Evolutionary conservation across 371 early-diverging fungal species (phyloP).

Genomic region (Saksenaea oblongispora): DNA sequence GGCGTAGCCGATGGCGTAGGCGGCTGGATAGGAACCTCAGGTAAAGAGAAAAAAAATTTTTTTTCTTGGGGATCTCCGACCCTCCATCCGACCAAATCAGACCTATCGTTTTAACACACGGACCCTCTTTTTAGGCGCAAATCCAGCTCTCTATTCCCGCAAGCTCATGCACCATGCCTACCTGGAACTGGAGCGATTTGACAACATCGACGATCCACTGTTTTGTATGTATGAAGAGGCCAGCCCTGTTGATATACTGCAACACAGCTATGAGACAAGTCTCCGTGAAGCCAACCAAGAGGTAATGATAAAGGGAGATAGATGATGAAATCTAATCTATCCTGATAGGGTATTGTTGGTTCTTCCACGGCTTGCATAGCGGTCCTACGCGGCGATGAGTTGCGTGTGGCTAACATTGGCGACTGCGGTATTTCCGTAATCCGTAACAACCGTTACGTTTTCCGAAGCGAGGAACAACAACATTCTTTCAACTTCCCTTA

Average conservation of each 20-base stretch:
- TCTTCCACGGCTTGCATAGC: constrained; percentile 89
- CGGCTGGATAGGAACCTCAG: constrained; percentile 63
- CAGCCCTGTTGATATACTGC: constrained; percentile 73
- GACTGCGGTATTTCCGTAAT: constrained; percentile 89
- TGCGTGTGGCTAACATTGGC: constrained; percentile 89
- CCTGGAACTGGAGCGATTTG: constrained; percentile 73
- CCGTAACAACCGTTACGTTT: constrained; percentile 79
- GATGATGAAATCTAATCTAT: not conserved
- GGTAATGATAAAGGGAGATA: constrained; percentile 37
- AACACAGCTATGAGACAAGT: constrained; percentile 70
- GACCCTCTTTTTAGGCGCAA: constrained; percentile 56
- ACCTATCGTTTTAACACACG: not conserved
- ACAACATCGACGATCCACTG: constrained; percentile 11
- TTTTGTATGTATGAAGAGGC: constrained; percentile 12
- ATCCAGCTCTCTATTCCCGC: constrained; percentile 85
- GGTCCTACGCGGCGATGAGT: constrained; percentile 84
- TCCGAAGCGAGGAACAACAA: constrained; percentile 87
- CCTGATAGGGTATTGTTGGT: constrained; percentile 67
- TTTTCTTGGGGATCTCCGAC: not conserved
- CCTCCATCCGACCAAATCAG: not conserved
- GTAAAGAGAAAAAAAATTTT: constrained; percentile 21
- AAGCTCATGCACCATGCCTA: constrained; percentile 90
- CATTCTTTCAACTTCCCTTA: constrained; percentile 81
- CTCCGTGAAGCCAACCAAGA: constrained; percentile 67
- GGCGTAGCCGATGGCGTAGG: constrained; percentile 85